Evolutionary conservation across 163 green algal genomes (phyloP), one percentile per base, ranked within the genome.

Genomic region (Dunaliella salina): DNA sequence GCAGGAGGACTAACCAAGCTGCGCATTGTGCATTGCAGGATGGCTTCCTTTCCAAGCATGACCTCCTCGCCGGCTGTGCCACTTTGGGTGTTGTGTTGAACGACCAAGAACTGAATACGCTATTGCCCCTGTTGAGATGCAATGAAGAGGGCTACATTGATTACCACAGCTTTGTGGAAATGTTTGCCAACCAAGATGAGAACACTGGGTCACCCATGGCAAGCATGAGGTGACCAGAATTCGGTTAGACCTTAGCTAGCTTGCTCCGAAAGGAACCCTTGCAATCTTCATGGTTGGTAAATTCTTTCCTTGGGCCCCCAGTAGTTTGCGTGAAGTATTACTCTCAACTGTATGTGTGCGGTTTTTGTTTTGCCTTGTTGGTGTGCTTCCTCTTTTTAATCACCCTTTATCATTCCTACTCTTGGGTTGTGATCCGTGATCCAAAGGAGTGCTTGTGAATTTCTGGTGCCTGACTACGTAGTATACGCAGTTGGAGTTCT

Each of bases 51-150:
- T 78, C 33, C 33, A 82, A 57, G 46, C 84, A 91, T 33, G 89
- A 91, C 46, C 83, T 95, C 71, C 40, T 91, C 25, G 90, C 90
- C 0, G 91, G 84, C 18, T 94, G 90, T 80, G 92, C 91, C 12
- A 82, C 85, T 0, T 83, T 95, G 85, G 92, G 92, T 1, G 89
- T 95, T 33, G 92, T 93, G 59, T 81, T 94, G 40, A 90, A 79
- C 35, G 71, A 90, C 35, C 88, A 91, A 80, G 91, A 95, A 87
- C 83, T 90, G 0, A 79, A 87, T 13, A 88, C 87, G 59, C 85
- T 90, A 40, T 71, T 83, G 78, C 85, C 85, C 22, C 81, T 90
- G 29, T 81, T 90, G 80, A 85, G 30, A 5, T 81, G 81, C 71
- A 83, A 86, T 29, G 83, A 79, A 79, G 85, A 83, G 22, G 85